Evolutionary conservation across 148 eudicot genomes (phyloP), one percentile per base, ranked within the genome.

Genomic region (Heliamphora exappendiculata): DNA sequence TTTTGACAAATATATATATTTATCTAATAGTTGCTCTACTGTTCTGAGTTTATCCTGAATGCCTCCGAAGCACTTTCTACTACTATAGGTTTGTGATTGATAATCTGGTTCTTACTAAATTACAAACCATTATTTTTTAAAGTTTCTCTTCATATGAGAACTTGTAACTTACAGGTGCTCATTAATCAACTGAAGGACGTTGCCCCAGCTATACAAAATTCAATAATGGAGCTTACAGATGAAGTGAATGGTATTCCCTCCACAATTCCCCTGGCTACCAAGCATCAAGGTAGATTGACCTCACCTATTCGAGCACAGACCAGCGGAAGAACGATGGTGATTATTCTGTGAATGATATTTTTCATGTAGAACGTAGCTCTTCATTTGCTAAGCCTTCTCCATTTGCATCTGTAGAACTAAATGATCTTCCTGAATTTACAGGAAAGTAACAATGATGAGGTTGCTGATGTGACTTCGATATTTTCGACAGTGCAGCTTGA

Each of bases 121-220:
- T 13, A 14, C 31, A 17, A 29, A 53, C 45, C 37, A 17, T 63
- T 11, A 17, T 53, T 1, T 72, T 62, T 50, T 17, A 2, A 62
- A 51, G 45, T 24, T 62, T 42, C 59, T 42, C 11, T 22, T 51
- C 31, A 63, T 22, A 58, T 1, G 45, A 36, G 26, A 44, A n/a
- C 47, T 42, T 55, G 36, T 79, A 66, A 22, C 60, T 44, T 67
- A 73, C 84, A 94, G 97, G 96, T 94, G 70, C 81, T 94, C 41
- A 91, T 90, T 29, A 87, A 87, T 84, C 98, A 94, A 80, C 81
- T 94, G 82, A 94, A 92, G 85, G 97, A 89, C 41, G 98, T 89
- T 73, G 95, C 96, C 60, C 98, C 98, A 77, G 80, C 86, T 68
- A 89, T 94, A 68, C 93, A 90, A 79, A 89, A 87, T 63, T 92